These are phyloP conservation scores for Aspergillus phoenicis DNA, from an alignment of 2,329 filamentous ascomycete species.

Conservation along the genomic window DNA sequence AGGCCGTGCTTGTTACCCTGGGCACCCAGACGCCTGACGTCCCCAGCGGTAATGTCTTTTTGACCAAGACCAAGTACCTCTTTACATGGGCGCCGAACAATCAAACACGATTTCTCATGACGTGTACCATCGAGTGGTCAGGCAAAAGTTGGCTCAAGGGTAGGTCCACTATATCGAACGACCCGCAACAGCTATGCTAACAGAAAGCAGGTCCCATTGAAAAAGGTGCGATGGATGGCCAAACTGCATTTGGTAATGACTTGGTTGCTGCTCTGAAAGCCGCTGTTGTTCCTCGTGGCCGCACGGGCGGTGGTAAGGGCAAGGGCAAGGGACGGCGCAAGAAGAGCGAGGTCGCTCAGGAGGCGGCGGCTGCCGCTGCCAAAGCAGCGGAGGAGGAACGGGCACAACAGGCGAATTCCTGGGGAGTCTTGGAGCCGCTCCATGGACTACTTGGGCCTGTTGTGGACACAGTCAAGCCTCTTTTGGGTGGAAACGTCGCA, in stretches of 20 bases:
- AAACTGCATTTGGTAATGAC: slow-evolving; percentile 78
- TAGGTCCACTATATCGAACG: slow-evolving; percentile 47
- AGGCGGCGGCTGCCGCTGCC: slow-evolving; percentile 48
- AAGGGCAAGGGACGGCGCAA: slow-evolving; percentile 64
- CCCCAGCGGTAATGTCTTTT: slow-evolving; percentile 88
- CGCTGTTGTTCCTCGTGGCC: slow-evolving; percentile 68
- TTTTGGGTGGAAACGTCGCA: slow-evolving; percentile 76
- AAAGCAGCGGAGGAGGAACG: slow-evolving; percentile 44
- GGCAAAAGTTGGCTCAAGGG: slow-evolving; percentile 98
- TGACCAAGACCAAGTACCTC: slow-evolving; percentile 91
- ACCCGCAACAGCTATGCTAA: slow-evolving; percentile 30
- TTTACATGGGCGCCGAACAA: slow-evolving; percentile 90
- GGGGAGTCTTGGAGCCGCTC: slow-evolving; percentile 82
- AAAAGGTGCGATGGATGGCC: slow-evolving; percentile 90
- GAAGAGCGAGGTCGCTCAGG: slow-evolving; percentile 52
- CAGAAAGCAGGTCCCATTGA: slow-evolving; percentile 77
- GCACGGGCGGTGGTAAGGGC: slow-evolving; percentile 53
- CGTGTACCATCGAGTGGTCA: slow-evolving; percentile 90
- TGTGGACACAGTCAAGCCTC: slow-evolving; percentile 66
- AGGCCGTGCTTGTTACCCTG: slow-evolving; percentile 77
- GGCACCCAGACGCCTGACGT: slow-evolving; percentile 92
- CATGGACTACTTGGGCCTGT: slow-evolving; percentile 70
- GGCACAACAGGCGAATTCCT: slow-evolving; percentile 55
- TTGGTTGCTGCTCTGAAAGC: slow-evolving; percentile 73
- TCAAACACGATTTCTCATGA: slow-evolving; percentile 80